Base-by-base conservation (phyloP, 2,329 filamentous ascomycete species). In the Hawksworthiomyces lignivorus region DNA sequence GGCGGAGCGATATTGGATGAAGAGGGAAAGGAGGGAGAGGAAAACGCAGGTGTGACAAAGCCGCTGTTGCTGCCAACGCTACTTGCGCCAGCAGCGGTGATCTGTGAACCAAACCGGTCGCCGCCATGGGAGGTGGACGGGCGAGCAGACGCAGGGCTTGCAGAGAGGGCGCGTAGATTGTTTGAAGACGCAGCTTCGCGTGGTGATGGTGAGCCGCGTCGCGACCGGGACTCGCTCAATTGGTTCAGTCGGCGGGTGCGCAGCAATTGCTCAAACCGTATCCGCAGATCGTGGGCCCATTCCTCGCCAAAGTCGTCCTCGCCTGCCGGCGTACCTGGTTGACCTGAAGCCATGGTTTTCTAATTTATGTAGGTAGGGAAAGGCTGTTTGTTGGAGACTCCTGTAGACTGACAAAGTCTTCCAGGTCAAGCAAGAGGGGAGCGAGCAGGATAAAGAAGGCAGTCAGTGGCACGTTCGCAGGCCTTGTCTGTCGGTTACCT, bases 231-330 rank as follows among this genome's bases (percentile, higher is more conserved):
- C 51, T 80, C 76, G 54, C 83, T 80, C 38, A 96, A 72, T 50
- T 89, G 85, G 60, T 87, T 89, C 70, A 95, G 80, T 61, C 88
- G 79, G 69, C 86, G 89, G 44, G 85, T 87, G 60, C 86, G 83
- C 57, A 97, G 73, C 47, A 94, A 69, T 50, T 88, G 83, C 60
- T 94, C 87, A 62, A 96, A 96, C 57, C 87, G 84, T 54, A 83
- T 69, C 39, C 85, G 82, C 54, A 97, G 69, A 46, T 88, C 85
- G 54, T 78, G 74, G 20, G 88, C 87, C 80, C 82, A 86, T 56
- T 76, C 73, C 57, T 88, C 84, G 57, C 82, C 82, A 54, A 77
- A 75, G 7, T 70, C 65, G 29, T 55, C 61, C 39, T 59, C 54
- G 43, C 22, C 49, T 41, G 36, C 38, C 34, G 46, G 34, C 19